Evolutionary conservation across 2,329 filamentous ascomycete genomes (phyloP).

Genomic region (Aureobasidium sp.): DNA sequence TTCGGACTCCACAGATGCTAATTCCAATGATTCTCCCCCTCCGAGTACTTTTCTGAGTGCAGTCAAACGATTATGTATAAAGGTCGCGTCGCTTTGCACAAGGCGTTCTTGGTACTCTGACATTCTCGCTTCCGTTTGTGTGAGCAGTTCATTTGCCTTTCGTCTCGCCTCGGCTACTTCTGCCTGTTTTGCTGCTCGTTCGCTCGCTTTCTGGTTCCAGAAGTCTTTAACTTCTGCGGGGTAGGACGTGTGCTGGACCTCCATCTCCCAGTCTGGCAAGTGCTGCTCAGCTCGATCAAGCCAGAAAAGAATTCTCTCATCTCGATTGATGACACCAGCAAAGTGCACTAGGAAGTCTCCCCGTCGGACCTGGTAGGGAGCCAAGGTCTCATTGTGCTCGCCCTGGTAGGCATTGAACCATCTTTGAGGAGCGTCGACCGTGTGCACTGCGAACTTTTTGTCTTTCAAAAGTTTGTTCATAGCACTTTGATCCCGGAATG

Average conservation of each 20-base stretch:
- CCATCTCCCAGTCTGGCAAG: conserved; percentile 34
- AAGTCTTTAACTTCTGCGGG: conserved; percentile 32
- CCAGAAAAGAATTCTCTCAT: conserved; percentile 33
- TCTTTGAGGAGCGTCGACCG: conserved; percentile 29
- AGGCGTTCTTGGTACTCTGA: conserved; percentile 27
- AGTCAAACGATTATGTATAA: conserved; percentile 24
- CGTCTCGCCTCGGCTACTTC: conserved; percentile 19
- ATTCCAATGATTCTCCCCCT: conserved; percentile 19
- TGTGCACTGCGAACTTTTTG: conserved; percentile 7
- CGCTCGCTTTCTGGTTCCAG: conserved; percentile 24
- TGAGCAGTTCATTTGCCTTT: conserved; percentile 23
- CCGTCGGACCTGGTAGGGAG: conserved; percentile 31
- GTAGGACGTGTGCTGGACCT: conserved; percentile 32
- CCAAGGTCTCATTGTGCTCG: conserved; percentile 32
- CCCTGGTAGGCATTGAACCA: conserved; percentile 41
- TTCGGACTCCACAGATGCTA: conserved; percentile 21
- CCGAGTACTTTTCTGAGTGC: conserved; percentile 25
- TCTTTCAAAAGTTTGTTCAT: conserved; percentile 33
- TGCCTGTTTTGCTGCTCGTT: conserved; percentile 10
- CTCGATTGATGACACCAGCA: conserved; percentile 31
- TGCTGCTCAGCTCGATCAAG: conserved; percentile 32
- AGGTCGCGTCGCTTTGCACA: conserved; percentile 21
- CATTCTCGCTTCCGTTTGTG: conserved; percentile 23
- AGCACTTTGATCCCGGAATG: conserved; percentile 36
- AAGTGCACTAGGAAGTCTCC: conserved; percentile 41